Evolutionary conservation across 2,329 filamentous ascomycete species (phyloP).

Genomic region (Colletotrichum tabaci): DNA sequence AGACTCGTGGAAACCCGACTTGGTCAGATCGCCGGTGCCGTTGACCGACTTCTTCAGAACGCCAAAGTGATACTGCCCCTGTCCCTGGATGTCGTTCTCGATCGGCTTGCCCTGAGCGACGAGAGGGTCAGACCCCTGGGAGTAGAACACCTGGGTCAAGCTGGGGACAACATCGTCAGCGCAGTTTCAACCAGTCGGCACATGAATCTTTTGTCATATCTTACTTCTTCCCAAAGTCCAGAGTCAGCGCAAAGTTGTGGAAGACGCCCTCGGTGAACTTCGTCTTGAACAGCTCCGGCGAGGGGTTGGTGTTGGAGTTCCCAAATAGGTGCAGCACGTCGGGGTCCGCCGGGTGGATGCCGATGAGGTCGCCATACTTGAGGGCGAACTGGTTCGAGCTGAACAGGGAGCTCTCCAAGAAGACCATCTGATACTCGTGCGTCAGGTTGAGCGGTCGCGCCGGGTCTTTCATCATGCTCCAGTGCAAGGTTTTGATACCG

Average conservation of each 20-base stretch:
- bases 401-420: constrained; percentile 62
- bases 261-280: constrained; percentile 65
- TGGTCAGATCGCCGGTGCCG: constrained; percentile 58
- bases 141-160: constrained; percentile 71
- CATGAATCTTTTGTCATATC: constrained; percentile 42
- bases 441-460: constrained; percentile 68
- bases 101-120: constrained; percentile 61
- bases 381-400: constrained; percentile 67
- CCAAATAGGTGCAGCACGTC: constrained; percentile 62
- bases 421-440: constrained; percentile 73
- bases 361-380: constrained; percentile 68
- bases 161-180: constrained; percentile 50
- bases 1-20: constrained; percentile 62
- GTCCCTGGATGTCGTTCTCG: constrained; percentile 67
- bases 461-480: constrained; percentile 68
- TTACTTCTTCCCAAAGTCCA: constrained; percentile 71
- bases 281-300: constrained; percentile 63
- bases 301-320: constrained; percentile 61
- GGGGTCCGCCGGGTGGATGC: constrained; percentile 51
- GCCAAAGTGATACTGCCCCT: constrained; percentile 74
- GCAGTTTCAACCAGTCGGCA: rapidly evolving
- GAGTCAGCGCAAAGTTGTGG: constrained; percentile 73
- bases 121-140: constrained; percentile 61
- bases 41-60: constrained; percentile 72
- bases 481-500: constrained; percentile 74